Percentiles rank a stretch among this genome's conserved stretches.
These are phyloP conservation scores for Acephala macrosclerotiorum DNA, from an alignment of 2,329 filamentous ascomycete genomes.

Conservation along the genomic window DNA sequence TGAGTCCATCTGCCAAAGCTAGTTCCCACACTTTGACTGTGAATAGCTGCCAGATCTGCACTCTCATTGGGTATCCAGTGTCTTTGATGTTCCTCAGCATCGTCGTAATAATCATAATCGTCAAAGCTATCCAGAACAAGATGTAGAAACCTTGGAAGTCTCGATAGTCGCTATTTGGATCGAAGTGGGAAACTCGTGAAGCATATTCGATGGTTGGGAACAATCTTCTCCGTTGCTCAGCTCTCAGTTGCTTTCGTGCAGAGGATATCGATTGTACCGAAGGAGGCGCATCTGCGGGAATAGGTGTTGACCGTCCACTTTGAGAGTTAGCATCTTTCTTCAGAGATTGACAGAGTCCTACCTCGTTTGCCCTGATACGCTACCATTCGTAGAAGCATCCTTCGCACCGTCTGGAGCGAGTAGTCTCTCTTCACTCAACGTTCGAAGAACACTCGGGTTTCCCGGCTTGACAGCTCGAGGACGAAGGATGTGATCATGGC, in stretches of 20 bases:
- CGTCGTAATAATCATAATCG: conserved; percentile 97
- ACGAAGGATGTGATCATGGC: conserved; percentile 43
- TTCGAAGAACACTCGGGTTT: conserved; percentile 39
- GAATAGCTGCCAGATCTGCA: conserved; percentile 88
- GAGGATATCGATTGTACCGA: conserved; percentile 87
- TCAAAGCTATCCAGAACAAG: conserved; percentile 95
- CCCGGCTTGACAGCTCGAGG: conserved; percentile 39
- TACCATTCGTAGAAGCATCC: conserved; percentile 32
- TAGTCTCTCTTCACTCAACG: conserved; percentile 37
- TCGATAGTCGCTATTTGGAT: conserved; percentile 87
- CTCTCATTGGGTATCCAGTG: conserved; percentile 84
- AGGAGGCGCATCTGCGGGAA: conserved; percentile 90
- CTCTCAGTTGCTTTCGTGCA: conserved; percentile 83
- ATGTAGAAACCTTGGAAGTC: conserved; percentile 98
- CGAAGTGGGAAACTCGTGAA: conserved; percentile 92
- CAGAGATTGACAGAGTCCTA: conserved; percentile 16
- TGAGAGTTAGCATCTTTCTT: conserved; percentile 21
- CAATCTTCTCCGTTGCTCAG: conserved; percentile 80
- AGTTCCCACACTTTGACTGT: conserved; percentile 90
- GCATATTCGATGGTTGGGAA: conserved; percentile 95
- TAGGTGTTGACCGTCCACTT: conserved; percentile 83
- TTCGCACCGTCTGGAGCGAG: conserved; percentile 21
- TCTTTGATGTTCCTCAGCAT: conserved; percentile 93
- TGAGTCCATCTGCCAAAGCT: conserved; percentile 80
- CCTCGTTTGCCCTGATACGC: conserved; percentile 41